These are phyloP conservation scores for Ogataea neopini DNA, from an alignment of 805 yeast genomes.

Conservation along the genomic window DNA sequence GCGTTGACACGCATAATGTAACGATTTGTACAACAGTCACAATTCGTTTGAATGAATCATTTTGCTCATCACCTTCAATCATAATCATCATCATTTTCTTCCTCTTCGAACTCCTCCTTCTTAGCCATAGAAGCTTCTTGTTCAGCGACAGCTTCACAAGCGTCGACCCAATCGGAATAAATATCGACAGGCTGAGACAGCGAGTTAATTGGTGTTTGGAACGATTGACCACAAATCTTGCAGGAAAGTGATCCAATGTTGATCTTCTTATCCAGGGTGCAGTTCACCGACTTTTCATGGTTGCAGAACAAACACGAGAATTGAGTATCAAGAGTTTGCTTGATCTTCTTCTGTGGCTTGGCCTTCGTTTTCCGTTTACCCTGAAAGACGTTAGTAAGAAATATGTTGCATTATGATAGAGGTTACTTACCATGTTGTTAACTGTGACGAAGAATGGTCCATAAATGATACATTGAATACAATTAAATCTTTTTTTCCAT, in stretches of 20 bases:
- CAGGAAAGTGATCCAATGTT: slow-evolving; percentile 84
- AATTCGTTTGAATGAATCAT: no score
- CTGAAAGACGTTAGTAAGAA: slow-evolving; percentile 17
- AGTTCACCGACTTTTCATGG: slow-evolving; percentile 89
- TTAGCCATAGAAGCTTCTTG: slow-evolving; percentile 41
- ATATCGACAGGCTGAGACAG: slow-evolving; percentile 90
- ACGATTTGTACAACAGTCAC: no score
- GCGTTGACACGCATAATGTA: no score
- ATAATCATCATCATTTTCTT: slow-evolving; percentile 24
- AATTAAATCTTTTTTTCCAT: neutral
- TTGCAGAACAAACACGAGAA: slow-evolving; percentile 94
- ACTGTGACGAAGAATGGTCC: no score
- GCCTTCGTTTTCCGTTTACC: slow-evolving; percentile 74
- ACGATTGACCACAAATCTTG: slow-evolving; percentile 91
- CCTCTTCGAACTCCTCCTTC: slow-evolving; percentile 26
- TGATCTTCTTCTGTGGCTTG: slow-evolving; percentile 76
- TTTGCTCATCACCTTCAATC: no score
- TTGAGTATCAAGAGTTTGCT: slow-evolving; percentile 75
- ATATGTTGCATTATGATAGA: neutral
- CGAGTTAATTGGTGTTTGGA: slow-evolving; percentile 85
- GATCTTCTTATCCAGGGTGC: slow-evolving; percentile 83
- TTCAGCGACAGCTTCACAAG: slow-evolving; percentile 85
- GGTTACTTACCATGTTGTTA: neutral
- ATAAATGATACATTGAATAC: neutral
- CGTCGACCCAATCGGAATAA: slow-evolving; percentile 97